Base-by-base conservation (phyloP, 2,329 filamentous ascomycete genomes). In the Thielaviopsis musarum region DNA sequence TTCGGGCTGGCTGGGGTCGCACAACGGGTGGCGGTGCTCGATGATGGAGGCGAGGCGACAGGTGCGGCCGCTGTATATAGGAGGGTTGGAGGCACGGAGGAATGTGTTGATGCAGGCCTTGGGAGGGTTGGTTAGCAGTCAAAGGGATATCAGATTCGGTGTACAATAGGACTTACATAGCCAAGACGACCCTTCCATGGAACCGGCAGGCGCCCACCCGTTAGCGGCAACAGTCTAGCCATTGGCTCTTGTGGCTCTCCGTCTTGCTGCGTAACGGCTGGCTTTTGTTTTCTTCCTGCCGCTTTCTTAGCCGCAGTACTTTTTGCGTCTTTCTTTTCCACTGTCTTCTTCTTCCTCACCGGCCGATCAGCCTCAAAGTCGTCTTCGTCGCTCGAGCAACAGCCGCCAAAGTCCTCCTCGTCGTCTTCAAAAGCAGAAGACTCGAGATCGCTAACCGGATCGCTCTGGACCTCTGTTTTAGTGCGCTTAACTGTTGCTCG, bases 101-200 rank as follows among this genome's bases (percentile, higher is more conserved):
- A 96, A 96, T 0, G 91, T 97, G 68, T 95, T 95, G 17, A 97
- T 74, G 67, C 91, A 96, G 12, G 91, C 90, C 87, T 80, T 10
- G 5, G 19, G 49, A 5, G 9, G 19, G 15, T n/a, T 38, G 19
- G 59, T 49, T 59, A 52, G 51, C 21, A 5, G 21, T 38, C 12
- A 34, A 34, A 10, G 30, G 21, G 21, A 34, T 26, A n/a, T 6
- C 49, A 5, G 19, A 15, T 2, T 19, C 13, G 21, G 15, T 2
- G 17, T n/a, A 1, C 7, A 22, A 3, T 9, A 4, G 26, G 48
- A 19, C 60, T 34, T 60, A 62, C 61, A 60, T 60, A 62, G 22
- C 61, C 61, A 15, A 62, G 52, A n/a, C 61, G 58, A 5, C 61
- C 58, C 54, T 62, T 62, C 57, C 60, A 62, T 10, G 57, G 60